Evolutionary conservation across 441 rosid species (phyloP), one percentile per base, ranked within the genome.

Genomic region (Biscutella laevigata): DNA sequence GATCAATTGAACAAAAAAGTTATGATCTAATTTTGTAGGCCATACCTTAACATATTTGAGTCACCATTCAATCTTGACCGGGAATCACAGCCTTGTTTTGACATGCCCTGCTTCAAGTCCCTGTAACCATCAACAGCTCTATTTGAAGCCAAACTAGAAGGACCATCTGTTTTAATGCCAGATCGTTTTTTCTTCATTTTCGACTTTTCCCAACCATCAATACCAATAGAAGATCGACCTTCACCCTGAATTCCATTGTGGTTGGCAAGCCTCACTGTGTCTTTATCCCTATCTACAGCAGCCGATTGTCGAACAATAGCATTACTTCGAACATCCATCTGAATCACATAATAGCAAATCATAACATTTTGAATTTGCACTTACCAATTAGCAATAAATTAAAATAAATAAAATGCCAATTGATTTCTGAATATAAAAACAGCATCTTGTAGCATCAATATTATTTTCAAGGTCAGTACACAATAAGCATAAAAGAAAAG

Each of bases 121-220:
- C 95, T 72, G 64, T 68, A 74, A 60, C 86, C 82, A 70, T 94
- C 89, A 21, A 53, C 56, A 27, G 81, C 73, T 75, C 80, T 90
- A 66, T 82, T 47, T 20, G 82, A 71, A 32, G 66, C 58, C 62
- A 66, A 50, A 67, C 66, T 74, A 55, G 90, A 69, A 65, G 95
- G 71, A 59, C 62, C 75, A 67, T 89, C 97, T 12, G 81, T 71
- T 77, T 83, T 89, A 71, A 83, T 94, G 47, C 84, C 95, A 69
- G 97, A 87, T 26, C 94, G 95, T 57, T 85, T 90, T 79, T 89
- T 94, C 85, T 90, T 94, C 86, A 85, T 77, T 81, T 85, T 94
- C 50, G 86, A 59, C 75, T 87, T 94, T 67, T 94, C 99, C 99
- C 97, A 94, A 57, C 95, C 89, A 70, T 94, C 99, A 67, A 75